These are phyloP conservation scores for Cryphonectria nitschkei DNA, from an alignment of 2,329 filamentous ascomycete genomes.

Conservation along the genomic window DNA sequence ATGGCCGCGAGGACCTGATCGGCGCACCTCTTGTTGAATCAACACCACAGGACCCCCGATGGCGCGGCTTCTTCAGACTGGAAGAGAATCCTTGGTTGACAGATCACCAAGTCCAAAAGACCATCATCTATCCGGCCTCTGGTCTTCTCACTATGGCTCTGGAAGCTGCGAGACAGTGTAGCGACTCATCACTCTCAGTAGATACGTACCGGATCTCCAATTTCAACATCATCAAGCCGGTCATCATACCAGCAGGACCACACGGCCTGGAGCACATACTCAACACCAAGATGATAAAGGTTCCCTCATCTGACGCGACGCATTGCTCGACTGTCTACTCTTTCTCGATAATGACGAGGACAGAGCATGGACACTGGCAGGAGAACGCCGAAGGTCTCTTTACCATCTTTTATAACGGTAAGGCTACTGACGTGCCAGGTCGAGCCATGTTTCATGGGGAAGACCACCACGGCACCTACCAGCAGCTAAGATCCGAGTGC, in stretches of 20 bases:
- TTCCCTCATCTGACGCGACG: conserved; percentile 17
- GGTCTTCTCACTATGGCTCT: conserved; percentile 55
- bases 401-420: conserved; percentile 33
- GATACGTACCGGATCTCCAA: conserved; percentile 46
- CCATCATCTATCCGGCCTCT: conserved; percentile 54
- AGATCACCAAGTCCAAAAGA: conserved; percentile 56
- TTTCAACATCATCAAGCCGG: conserved; percentile 53
- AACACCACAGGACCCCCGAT: conserved; percentile 50
- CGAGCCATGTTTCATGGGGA: conserved; percentile 30
- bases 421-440: background rate
- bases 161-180: conserved; percentile 47
- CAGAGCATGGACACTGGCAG: conserved; percentile 45
- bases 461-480: conserved; percentile 30
- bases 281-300: conserved; percentile 43
- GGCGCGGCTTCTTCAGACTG: conserved; percentile 53
- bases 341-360: conserved; percentile 54
- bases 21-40: conserved; percentile 50
- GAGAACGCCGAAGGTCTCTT: conserved; percentile 45
- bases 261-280: conserved; percentile 56
- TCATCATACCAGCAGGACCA: conserved; percentile 51
- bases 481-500: conserved; percentile 36
- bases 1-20: conserved; percentile 54
- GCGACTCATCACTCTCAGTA: conserved; percentile 14
- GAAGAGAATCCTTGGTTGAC: conserved; percentile 56
- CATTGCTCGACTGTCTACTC: conserved; percentile 34